Evolutionary conservation across 2,329 filamentous ascomycete species (phyloP).

Genomic region (Paraconiothyrium brasiliense): DNA sequence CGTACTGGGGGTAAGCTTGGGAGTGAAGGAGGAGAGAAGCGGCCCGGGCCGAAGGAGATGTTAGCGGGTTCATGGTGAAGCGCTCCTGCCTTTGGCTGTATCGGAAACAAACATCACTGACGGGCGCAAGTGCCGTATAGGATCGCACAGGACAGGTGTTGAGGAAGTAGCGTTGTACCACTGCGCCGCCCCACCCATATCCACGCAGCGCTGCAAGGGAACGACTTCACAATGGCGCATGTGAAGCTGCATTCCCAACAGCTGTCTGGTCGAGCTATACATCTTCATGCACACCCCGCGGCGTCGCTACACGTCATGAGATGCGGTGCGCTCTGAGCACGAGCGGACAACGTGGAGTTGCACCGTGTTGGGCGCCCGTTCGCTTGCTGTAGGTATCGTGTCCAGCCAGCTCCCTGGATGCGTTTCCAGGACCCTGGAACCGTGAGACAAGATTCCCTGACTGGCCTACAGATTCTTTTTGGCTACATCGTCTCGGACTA

Average conservation of each 20-base stretch:
- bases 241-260: not conserved
- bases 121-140: not conserved
- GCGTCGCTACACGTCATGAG: not conserved
- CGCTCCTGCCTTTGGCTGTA: not conserved
- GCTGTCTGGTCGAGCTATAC: not conserved
- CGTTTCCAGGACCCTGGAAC: not conserved
- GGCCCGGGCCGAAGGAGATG: not conserved
- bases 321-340: not conserved
- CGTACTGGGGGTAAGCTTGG: conserved; percentile 10
- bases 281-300: not conserved
- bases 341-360: not conserved
- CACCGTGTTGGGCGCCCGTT: not conserved
- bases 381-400: not conserved
- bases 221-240: not conserved
- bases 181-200: not conserved
- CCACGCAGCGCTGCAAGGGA: not conserved
- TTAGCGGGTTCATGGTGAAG: not conserved
- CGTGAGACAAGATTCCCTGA: not conserved
- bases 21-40: conserved; percentile 8
- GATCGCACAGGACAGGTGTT: conserved; percentile 1
- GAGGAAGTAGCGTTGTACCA: conserved; percentile 3
- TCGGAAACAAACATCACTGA: not conserved
- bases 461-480: not conserved
- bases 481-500: not conserved
- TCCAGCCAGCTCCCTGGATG: not conserved